Evolutionary conservation across 768 basidiomycete genomes (phyloP).

Genomic region (Phlebiopsis flavidoalba): DNA sequence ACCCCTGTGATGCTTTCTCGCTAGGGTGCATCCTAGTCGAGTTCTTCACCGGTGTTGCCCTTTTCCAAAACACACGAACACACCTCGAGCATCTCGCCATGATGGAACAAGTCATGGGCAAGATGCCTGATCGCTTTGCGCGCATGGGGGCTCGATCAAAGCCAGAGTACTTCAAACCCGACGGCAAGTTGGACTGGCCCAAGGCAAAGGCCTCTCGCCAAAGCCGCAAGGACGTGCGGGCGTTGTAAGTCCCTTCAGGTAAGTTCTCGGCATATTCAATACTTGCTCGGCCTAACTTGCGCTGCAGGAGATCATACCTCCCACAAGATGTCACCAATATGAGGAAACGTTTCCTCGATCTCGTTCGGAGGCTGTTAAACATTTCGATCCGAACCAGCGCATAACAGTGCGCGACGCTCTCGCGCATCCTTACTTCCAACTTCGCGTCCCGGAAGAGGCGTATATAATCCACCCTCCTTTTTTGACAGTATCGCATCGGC

Average conservation of each 20-base stretch:
- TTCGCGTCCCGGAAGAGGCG: conserved; percentile 64
- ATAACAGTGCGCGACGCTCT: conserved; percentile 87
- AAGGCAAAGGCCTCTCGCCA: conserved; percentile 83
- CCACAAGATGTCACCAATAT: conserved; percentile 67
- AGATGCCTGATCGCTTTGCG: conserved; percentile 87
- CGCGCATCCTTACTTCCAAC: conserved; percentile 78
- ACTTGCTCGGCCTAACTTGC: not conserved
- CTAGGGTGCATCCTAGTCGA: conserved; percentile 98
- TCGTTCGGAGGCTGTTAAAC: conserved; percentile 83
- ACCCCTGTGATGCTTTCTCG: conserved; percentile 97
- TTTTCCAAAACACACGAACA: conserved; percentile 96
- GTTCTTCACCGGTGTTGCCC: conserved; percentile 93
- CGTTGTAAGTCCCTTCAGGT: conserved; percentile 77
- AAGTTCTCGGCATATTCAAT: conserved; percentile 20
- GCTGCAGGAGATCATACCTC: conserved; percentile 76
- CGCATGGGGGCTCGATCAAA: conserved; percentile 73
- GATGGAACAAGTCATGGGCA: conserved; percentile 99
- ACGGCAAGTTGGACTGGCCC: conserved; percentile 85
- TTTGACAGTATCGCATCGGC: not conserved
- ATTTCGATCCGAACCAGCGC: conserved; percentile 85
- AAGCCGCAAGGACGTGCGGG: conserved; percentile 90
- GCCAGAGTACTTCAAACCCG: conserved; percentile 91
- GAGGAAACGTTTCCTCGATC: conserved; percentile 81
- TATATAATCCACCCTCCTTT: conserved; percentile 29
- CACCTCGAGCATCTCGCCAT: conserved; percentile 98